Conservation (phyloP, 2,329 filamentous ascomycete species). For the Herpotrichia juniperi region DNA sequence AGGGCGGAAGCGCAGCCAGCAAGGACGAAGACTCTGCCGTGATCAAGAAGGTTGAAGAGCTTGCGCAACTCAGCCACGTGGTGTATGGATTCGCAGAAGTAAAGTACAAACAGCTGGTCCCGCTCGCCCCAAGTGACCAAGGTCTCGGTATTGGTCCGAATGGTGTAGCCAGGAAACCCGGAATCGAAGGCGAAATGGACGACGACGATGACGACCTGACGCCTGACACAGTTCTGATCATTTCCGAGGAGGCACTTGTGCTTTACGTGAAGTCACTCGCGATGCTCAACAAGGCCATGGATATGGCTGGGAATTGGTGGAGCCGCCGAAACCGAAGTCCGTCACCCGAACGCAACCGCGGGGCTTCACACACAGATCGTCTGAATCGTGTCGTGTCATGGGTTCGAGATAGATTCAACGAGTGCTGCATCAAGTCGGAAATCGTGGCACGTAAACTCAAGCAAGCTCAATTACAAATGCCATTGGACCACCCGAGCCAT, state of each 20-base stretch:
- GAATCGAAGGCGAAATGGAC: conserved; percentile 52
- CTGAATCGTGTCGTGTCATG: conserved; percentile 96
- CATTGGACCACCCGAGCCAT: conserved; percentile 83
- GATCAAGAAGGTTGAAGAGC: conserved; percentile 85
- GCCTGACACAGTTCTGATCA: conserved; percentile 79
- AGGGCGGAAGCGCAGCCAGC: conserved; percentile 65
- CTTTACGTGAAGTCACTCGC: conserved; percentile 94
- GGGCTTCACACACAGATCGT: conserved; percentile 63
- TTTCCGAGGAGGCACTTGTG: conserved; percentile 94
- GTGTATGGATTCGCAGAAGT: conserved; percentile 98
- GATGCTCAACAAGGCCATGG: conserved; percentile 91
- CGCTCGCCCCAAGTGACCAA: conserved; percentile 77
- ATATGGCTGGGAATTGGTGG: conserved; percentile 95
- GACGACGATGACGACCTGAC: conserved; percentile 80
- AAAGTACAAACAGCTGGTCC: conserved; percentile 97
- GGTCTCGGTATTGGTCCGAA: conserved; percentile 66
- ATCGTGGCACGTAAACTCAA: conserved; percentile 87
- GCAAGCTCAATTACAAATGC: conserved; percentile 83
- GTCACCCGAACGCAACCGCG: conserved; percentile 46
- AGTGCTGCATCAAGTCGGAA: conserved; percentile 95
- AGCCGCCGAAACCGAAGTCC: conserved; percentile 74
- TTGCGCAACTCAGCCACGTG: conserved; percentile 90
- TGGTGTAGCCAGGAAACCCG: conserved; percentile 47
- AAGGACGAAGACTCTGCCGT: conserved; percentile 81
- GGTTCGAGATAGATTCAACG: conserved; percentile 93